Percentiles rank a stretch among this genome's conserved stretches.
Evolutionary conservation across 2,329 filamentous ascomycete genomes (phyloP).

Genomic region (Aspergillus sp.): DNA sequence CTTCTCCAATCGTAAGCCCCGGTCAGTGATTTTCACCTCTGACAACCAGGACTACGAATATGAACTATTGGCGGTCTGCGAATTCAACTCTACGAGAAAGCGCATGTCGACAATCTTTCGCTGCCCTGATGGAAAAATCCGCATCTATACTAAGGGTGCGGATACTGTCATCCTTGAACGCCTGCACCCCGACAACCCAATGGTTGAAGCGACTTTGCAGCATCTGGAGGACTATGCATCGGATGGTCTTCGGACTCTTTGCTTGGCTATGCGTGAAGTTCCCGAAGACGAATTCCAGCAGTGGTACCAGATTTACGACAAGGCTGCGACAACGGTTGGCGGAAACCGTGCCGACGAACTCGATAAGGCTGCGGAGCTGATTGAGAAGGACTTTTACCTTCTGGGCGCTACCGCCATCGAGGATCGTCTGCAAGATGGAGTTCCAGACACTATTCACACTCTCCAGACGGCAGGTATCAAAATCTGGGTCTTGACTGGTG

Average conservation of each 20-base stretch:
- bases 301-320: conserved; percentile 85
- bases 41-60: conserved; percentile 75
- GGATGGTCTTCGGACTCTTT: conserved; percentile 90
- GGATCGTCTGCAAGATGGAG: conserved; percentile 93
- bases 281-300: conserved; percentile 85
- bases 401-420: conserved; percentile 97
- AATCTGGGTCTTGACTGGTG: conserved; percentile 96
- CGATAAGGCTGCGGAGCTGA: conserved; percentile 94
- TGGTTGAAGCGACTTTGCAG: conserved; percentile 83
- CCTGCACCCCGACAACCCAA: conserved; percentile 77
- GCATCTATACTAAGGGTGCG: conserved; percentile 93
- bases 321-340: conserved; percentile 83
- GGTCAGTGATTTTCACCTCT: conserved; percentile 79
- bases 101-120: conserved; percentile 97
- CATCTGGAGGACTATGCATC: conserved; percentile 99
- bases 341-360: conserved; percentile 92
- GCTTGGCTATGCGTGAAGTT: conserved; percentile 90
- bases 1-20: conserved; percentile 87
- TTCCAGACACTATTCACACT: conserved; percentile 97
- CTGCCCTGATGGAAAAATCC: conserved; percentile 91
- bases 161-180: conserved; percentile 97
- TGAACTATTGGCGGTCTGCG: conserved; percentile 91
- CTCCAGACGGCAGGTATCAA: conserved; percentile 97
- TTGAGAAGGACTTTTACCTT: conserved; percentile 87
- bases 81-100: conserved; percentile 97